Conservation (phyloP, 1,139 yeast species). For the Pichia sp. region DNA sequence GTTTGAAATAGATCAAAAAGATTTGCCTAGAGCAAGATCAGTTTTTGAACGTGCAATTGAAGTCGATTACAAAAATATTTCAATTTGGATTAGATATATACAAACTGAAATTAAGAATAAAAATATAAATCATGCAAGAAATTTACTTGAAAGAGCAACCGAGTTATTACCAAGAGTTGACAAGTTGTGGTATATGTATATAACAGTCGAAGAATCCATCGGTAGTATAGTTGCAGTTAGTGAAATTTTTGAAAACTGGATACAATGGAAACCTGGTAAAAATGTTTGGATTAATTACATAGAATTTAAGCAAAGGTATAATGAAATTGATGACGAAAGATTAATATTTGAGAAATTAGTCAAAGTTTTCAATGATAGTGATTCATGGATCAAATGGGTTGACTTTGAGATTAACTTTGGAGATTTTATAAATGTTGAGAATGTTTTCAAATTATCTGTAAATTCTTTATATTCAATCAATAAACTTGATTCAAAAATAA, state of each 20-base stretch:
- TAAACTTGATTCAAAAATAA: constrained; percentile 33
- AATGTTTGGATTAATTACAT: constrained; percentile 73
- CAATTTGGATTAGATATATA: constrained; percentile 81
- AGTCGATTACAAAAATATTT: constrained; percentile 66
- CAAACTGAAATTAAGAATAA: constrained; percentile 67
- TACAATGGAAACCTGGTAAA: constrained; percentile 61
- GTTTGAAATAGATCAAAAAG: constrained; percentile 80
- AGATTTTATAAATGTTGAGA: constrained; percentile 41
- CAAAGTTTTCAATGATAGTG: constrained; percentile 42
- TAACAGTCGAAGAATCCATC: constrained; percentile 75
- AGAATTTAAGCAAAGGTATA: constrained; percentile 63
- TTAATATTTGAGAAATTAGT: constrained; percentile 53
- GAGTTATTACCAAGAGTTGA: constrained; percentile 69
- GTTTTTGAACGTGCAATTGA: constrained; percentile 83
- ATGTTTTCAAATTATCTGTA: constrained; percentile 61
- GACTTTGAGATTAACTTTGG: constrained; percentile 55
- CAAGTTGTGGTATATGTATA: constrained; percentile 80
- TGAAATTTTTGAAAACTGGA: constrained; percentile 71
- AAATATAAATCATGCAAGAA: constrained; percentile 84
- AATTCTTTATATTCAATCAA: constrained; percentile 40
- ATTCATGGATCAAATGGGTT: constrained; percentile 63
- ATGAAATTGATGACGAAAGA: constrained; percentile 54
- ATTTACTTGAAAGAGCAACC: constrained; percentile 73
- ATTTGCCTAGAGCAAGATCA: constrained; percentile 69
- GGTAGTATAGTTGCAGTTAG: constrained; percentile 60